Base-by-base conservation (phyloP, 2,329 filamentous ascomycete species). In the Zasmidium angulare region DNA sequence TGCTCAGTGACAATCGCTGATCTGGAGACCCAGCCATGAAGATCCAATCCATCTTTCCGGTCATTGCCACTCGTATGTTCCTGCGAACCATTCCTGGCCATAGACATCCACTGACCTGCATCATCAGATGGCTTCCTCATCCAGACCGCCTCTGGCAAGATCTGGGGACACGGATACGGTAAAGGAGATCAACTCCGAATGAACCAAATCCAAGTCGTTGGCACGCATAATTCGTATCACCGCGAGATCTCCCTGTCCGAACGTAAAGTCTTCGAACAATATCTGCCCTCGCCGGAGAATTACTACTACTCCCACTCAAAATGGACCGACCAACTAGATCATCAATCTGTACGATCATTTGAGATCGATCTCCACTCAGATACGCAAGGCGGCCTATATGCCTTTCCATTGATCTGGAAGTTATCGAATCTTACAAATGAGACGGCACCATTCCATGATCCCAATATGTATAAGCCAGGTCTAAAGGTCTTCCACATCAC, bases 211-310 rank as follows among this genome's bases (percentile, higher is more conserved):
- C 80, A 82, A 65, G 76, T 82, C 46, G 70, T 82, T 40, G 80
- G 80, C 63, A 81, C 80, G 0, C 80, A 82, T 67, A 82, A 82
- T 68, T 79, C 76, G 61, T 83, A 82, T 68, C 80, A 83, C 60
- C 72, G 76, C 43, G 80, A 82, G 61, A 71, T 78, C 22, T 72
- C 73, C 1, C 70, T 74, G 1, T 69, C 71, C n/a, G 79, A 81
- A 63, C 75, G 75, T 36, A 63, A 70, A 1, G 65, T 75, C 11
- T 77, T 81, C 63, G 72, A 77, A 52, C 63, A 73, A 57, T 71
- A 77, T 22, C 64, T 76, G 1, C 66, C 75, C 3, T 66, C 68
- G 2, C 71, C 75, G 2, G 67, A 75, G 55, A 76, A 81, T 63
- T 76, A 78, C 65, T 80, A 78, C 67, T 82, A 82, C 65, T 79